Evolutionary conservation across 2,329 filamentous ascomycete species (phyloP), one percentile per base, ranked within the genome.

Genomic region (Tolypocladium paradoxum): DNA sequence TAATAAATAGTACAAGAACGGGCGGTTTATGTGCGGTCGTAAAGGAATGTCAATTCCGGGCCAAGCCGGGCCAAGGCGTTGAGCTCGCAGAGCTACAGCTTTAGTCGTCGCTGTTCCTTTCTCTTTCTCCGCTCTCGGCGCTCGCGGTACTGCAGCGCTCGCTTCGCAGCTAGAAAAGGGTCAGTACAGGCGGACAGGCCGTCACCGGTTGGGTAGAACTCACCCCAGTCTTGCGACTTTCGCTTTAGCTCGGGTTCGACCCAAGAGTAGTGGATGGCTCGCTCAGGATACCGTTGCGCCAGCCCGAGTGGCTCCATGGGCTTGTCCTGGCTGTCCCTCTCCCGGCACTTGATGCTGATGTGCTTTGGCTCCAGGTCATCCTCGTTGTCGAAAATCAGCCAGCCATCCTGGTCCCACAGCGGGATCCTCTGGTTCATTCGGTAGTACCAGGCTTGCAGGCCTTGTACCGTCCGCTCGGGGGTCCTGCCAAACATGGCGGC

Each of bases 241-340:
- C 59, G 55, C 58, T 73, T 73, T 49, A 71, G 57, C 48, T 71
- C 67, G 2, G 62, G 51, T 8, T 70, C 64, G 16, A 77, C 71
- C 75, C 75, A 77, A 5, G 61, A 50, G 58, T 77, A 77, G 36
- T 67, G 62, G 37, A 76, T 64, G 7, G 74, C 74, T 27, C 73
- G 68, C 53, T 77, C 74, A 2, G 75, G 75, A 53, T 73, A 77
- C n/a, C 76, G 66, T 51, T 71, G 69, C 0, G 65, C 68, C 12
- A 72, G 61, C 1, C 69, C 69, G 27, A 71, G 60, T 1, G 67
- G 67, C 53, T 70, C 66, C 60, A 63, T 63, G 20, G 68, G 66
- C 54, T 66, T 68, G 56, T 66, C 66, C 47, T 68, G 66, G 50
- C 60, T 65, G 48, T 71, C 68, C 31, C 66, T 62, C 53, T 71